Base-by-base conservation (phyloP, 768 basidiomycete genomes). In the Cystobasidium onofrii region DNA sequence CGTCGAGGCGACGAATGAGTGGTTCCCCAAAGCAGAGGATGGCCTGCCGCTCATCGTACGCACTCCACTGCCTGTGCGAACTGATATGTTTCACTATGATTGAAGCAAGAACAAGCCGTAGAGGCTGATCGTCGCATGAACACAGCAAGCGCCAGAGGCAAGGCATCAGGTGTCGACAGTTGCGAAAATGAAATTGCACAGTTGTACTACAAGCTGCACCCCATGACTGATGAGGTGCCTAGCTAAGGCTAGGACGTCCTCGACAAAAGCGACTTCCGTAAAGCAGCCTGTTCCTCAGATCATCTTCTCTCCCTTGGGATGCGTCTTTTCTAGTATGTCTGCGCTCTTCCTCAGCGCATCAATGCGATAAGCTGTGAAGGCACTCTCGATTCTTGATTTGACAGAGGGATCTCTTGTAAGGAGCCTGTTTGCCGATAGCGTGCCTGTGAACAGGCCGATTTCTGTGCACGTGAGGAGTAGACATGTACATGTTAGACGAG, bases 381-480 rank as follows among this genome's bases (percentile, higher is more conserved):
- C 69, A 27, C 31, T 18, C 55, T 71, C 69, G n/a, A 71, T 60
- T 36, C 69, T 31, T 9, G n/a, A n/a, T 17, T 44, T 55, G 20
- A 25, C 31, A 18, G 17, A 20, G 13, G 50, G 69, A 60, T 71
- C 69, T 44, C 31, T 31, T n/a, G 50, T n/a, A 36, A 71, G 25
- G 12, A 34, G 33, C 15, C 55, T 33, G 12, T 31, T 34, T 6
- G 69, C 69, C 27, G 36, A 41, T 7, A 55, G 12, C 4, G 31
- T 39, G 18, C 69, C 69, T 44, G 69, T 71, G 7, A 71, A 33
- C 23, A 71, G 52, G 69, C 69, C 69, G 27, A 71, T 6, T 44
- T 71, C 69, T 27, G 57, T 6, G 23, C 33, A 34, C 10, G 23
- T 29, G 57, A 39, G 57, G 57, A 60, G 6, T 27, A 34, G 57